Evolutionary conservation across 2,329 filamentous ascomycete species (phyloP).

Genomic region (Sclerotinia glacialis): DNA sequence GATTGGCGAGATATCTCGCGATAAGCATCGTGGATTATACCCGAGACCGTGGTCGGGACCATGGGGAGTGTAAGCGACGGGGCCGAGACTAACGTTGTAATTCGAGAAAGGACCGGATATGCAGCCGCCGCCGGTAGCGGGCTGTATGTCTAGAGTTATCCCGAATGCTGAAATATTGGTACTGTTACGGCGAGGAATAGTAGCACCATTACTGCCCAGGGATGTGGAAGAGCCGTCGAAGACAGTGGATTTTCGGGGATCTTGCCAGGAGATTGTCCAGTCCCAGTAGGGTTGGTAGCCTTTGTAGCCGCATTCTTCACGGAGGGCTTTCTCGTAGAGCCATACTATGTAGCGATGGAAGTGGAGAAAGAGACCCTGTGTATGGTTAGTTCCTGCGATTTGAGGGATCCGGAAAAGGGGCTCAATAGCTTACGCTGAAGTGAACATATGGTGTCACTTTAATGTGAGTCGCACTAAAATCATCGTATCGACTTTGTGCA

Average conservation of each 20-base stretch:
- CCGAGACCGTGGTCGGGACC: slow-evolving; percentile 2
- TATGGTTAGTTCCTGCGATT: neutral
- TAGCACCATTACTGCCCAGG: slow-evolving; percentile 49
- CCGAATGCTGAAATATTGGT: slow-evolving; percentile 33
- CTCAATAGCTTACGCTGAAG: slow-evolving; percentile 28
- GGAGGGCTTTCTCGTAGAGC: slow-evolving; percentile 45
- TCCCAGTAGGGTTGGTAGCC: slow-evolving; percentile 42
- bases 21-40: slow-evolving; percentile 16
- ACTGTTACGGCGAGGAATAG: slow-evolving; percentile 34
- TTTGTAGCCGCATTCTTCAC: slow-evolving; percentile 45
- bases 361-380: slow-evolving; percentile 23
- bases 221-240: slow-evolving; percentile 54
- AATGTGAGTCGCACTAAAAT: slow-evolving; percentile 42
- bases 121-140: slow-evolving; percentile 57
- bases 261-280: slow-evolving; percentile 26
- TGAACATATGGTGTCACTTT: slow-evolving; percentile 38
- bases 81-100: slow-evolving; percentile 14
- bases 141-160: slow-evolving; percentile 40
- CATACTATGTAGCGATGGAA: slow-evolving; percentile 44
- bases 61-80: neutral
- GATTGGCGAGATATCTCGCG: neutral
- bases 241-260: slow-evolving; percentile 49
- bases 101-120: slow-evolving; percentile 12
- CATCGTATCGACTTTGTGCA: slow-evolving; percentile 39
- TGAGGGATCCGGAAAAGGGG: neutral